phyloP scores from a whole-genome alignment of 257 asterid genomes.

The Schizonepeta tenuifolia region DNA sequence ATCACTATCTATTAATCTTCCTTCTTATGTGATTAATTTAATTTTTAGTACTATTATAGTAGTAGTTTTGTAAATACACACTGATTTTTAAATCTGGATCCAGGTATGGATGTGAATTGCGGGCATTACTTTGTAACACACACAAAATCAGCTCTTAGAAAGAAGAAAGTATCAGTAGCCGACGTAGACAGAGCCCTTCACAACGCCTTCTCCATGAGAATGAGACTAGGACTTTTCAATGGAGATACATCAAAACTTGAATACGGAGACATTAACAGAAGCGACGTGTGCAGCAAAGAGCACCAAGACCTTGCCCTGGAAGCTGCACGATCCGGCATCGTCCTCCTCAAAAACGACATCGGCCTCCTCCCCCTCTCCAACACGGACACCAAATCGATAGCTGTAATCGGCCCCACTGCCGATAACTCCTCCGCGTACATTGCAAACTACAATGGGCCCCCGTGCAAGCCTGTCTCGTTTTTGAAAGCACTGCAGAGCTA shows the following conservation, averaged over 20 bases:
- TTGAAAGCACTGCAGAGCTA: conserved; percentile 51
- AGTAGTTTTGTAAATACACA: too few relatives aligned
- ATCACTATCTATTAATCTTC: too few relatives aligned
- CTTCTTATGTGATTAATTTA: too few relatives aligned
- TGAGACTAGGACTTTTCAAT: conserved; percentile 64
- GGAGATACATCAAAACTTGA: conserved; percentile 51
- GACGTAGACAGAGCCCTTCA: conserved; percentile 66
- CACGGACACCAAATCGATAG: conserved; percentile 44
- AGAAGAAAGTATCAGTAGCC: conserved; percentile 44
- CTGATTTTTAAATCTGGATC: too few relatives aligned
- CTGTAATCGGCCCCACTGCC: conserved; percentile 69
- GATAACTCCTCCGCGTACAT: conserved; percentile 27
- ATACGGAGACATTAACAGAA: conserved; percentile 47
- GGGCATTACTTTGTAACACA: conserved; percentile 50
- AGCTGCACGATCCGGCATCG: conserved; percentile 67
- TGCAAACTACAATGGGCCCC: conserved; percentile 21
- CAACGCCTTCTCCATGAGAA: conserved; percentile 65
- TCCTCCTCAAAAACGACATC: conserved; percentile 61
- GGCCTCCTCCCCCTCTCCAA: conserved; percentile 62
- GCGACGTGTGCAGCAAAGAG: conserved; percentile 52
- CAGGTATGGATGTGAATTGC: conserved; percentile 79
- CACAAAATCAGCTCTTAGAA: conserved; percentile 54
- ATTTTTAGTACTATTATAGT: too few relatives aligned
- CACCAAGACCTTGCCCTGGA: conserved; percentile 62
- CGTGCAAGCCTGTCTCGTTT: conserved; percentile 49